These are phyloP conservation scores for Grosmannia penicillata DNA, from an alignment of 2,329 filamentous ascomycete genomes.

Conservation along the genomic window DNA sequence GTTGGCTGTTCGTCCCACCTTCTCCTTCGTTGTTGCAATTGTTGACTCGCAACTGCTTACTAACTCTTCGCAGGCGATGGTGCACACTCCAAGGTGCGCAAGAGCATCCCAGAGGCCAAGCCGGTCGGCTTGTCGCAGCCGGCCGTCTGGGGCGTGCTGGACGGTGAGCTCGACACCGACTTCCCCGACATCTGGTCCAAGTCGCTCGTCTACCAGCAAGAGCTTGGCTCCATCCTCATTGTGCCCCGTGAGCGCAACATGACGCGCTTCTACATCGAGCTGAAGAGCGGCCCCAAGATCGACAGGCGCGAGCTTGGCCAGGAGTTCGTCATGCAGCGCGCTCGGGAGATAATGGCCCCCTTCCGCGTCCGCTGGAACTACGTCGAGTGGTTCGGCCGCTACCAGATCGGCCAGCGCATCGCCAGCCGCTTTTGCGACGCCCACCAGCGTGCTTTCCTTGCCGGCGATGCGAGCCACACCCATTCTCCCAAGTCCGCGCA, in stretches of 20 bases:
- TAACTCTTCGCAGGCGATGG: constrained; percentile 38
- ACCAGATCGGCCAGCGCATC: constrained; percentile 56
- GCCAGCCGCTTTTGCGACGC: constrained; percentile 54
- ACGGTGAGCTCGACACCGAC: constrained; percentile 55
- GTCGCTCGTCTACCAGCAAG: constrained; percentile 51
- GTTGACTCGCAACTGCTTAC: neutral
- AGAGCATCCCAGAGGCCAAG: constrained; percentile 33
- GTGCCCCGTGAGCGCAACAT: constrained; percentile 60
- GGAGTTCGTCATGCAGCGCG: constrained; percentile 54
- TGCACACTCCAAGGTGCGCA: constrained; percentile 55
- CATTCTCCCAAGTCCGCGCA: constrained; percentile 53
- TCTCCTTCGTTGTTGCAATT: neutral
- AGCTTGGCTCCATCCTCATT: constrained; percentile 55
- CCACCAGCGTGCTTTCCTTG: constrained; percentile 42
- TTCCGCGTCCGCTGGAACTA: constrained; percentile 43
- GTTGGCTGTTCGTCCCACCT: constrained; percentile 40
- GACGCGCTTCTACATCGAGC: constrained; percentile 49
- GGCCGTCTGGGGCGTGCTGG: constrained; percentile 54
- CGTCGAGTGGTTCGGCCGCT: constrained; percentile 58
- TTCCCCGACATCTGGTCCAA: constrained; percentile 67
- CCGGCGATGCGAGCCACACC: constrained; percentile 51
- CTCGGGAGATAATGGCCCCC: constrained; percentile 42
- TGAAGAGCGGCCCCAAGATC: constrained; percentile 23
- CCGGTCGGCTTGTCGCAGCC: constrained; percentile 12
- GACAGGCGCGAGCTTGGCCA: constrained; percentile 21